Evolutionary conservation across 179 eudicot species (phyloP), one percentile per base, ranked within the genome.

Genomic region (Carnegiea gigantea): DNA sequence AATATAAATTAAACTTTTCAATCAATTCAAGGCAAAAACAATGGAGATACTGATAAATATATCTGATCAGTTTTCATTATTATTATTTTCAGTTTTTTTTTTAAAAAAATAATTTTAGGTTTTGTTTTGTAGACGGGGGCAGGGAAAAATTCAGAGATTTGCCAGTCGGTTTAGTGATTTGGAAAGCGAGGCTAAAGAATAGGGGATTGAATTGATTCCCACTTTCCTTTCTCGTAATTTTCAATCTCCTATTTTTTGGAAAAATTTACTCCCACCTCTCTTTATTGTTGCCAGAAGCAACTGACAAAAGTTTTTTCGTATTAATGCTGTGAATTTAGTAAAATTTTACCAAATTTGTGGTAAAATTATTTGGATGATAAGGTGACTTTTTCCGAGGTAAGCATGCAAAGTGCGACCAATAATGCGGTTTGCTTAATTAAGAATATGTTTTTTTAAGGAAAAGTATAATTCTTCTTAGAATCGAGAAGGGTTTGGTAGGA

Each of bases 131-230:
- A 59, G 44, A 13, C 18, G 36, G 38, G 72, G 72, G 18, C 20
- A 76, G 78, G 80, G 60, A 28, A 48, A 73, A 9, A 67, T 70
- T 33, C 57, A 40, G 23, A 54, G 80, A 70, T 77, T 64, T 72
- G 76, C 75, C 77, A 72, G 75, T 78, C 74, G 65, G 75, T 81
- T 70, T 51, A 75, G 78, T 79, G 76, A 82, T 80, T 68, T 70
- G 77, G 24, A 84, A 75, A 70, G 65, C 18, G n/a, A 57, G 82
- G 80, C 87, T 82, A 78, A 83, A 78, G 78, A 86, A 80, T 84
- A 86, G 86, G 75, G 70, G 9, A 65, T 65, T 65, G 70, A 76
- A 76, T 24, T 38, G 54, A 40, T 79, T 43, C 59, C 78, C 60
- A 24, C 17, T 57, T 76, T 30, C 21, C 36, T 43, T 40, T 73